A percentile compares a stretch with the other conserved stretches of the same genome.
These are phyloP conservation scores for Cladosporium sp. DNA, from an alignment of 2,329 filamentous ascomycete genomes.

Conservation along the genomic window DNA sequence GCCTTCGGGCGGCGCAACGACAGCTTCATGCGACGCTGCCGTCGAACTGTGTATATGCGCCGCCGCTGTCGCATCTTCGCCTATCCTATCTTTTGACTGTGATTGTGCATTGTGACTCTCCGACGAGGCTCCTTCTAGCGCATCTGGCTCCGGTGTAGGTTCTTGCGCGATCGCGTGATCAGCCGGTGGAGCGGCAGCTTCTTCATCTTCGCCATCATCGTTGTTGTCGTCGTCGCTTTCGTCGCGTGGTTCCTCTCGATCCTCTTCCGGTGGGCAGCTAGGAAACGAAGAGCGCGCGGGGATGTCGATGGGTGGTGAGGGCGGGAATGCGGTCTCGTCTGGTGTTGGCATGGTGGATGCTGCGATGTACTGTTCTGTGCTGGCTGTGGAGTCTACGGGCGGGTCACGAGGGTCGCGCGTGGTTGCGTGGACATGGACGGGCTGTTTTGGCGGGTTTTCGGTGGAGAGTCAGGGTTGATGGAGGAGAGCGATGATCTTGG, in stretches of 20 bases:
- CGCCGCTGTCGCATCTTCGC: constrained; percentile 3
- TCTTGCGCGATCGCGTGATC: constrained; percentile 30
- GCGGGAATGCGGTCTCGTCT: constrained; percentile 23
- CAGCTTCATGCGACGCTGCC: constrained; percentile 30
- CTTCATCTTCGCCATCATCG: constrained; percentile 35
- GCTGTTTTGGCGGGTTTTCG: not conserved
- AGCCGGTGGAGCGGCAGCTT: constrained; percentile 30
- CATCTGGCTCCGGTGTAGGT: constrained; percentile 36
- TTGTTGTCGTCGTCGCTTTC: constrained; percentile 27
- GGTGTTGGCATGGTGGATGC: constrained; percentile 29
- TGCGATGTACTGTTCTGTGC: not conserved
- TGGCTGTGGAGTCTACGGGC: constrained; percentile 7
- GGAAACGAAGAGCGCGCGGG: constrained; percentile 34
- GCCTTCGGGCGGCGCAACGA: constrained; percentile 21
- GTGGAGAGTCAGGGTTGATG: not conserved
- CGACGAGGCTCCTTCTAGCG: constrained; percentile 9
- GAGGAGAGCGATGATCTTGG: not conserved
- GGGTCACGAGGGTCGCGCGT: constrained; percentile 18
- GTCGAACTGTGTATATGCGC: not conserved
- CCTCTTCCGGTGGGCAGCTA: constrained; percentile 50
- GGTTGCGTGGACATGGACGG: constrained; percentile 1
- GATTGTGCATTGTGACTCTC: constrained; percentile 11
- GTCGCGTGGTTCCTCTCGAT: constrained; percentile 31
- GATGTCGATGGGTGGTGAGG: constrained; percentile 25
- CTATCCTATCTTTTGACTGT: constrained; percentile 8